Conservation (phyloP, 306 rosid genomes). For the Begonia peltatifolia region DNA sequence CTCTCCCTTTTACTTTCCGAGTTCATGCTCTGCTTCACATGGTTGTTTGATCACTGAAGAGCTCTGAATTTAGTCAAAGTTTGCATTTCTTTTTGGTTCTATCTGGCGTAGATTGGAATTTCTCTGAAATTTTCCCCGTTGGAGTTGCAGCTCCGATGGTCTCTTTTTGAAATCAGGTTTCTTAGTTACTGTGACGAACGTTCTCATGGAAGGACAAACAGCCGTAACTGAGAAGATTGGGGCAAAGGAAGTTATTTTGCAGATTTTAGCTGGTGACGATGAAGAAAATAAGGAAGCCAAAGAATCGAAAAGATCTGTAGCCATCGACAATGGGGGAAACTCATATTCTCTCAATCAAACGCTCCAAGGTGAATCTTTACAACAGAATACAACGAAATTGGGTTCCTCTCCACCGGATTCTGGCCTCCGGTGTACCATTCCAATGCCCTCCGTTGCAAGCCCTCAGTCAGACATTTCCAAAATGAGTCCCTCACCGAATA, state of each 20-base stretch:
- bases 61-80: too few species aligned
- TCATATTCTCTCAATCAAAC: conserved; percentile 11
- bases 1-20: too few species aligned
- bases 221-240: conserved; percentile 23
- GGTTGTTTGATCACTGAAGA: too few species aligned
- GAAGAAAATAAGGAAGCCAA: not conserved
- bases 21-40: too few species aligned
- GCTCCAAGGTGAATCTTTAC: not conserved
- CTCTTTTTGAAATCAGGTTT: too few species aligned
- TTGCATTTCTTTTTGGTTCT: too few species aligned
- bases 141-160: too few species aligned
- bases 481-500: conserved; percentile 7
- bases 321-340: not conserved
- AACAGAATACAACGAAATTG: conserved; percentile 10
- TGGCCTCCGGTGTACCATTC: conserved; percentile 8
- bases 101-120: not conserved
- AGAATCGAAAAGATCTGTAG: conserved; percentile 1
- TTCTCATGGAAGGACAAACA: conserved; percentile 19
- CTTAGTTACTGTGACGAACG: not conserved
- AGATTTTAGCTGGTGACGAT: conserved; percentile 21
- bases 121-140: not conserved
- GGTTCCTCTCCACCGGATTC: conserved; percentile 7
- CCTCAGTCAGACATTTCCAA: conserved; percentile 12
- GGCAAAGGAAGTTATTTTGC: conserved; percentile 38
- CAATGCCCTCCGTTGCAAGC: conserved; percentile 10